phyloP scores from a whole-genome alignment of 768 basidiomycete species.

The Leccinum boreale region DNA sequence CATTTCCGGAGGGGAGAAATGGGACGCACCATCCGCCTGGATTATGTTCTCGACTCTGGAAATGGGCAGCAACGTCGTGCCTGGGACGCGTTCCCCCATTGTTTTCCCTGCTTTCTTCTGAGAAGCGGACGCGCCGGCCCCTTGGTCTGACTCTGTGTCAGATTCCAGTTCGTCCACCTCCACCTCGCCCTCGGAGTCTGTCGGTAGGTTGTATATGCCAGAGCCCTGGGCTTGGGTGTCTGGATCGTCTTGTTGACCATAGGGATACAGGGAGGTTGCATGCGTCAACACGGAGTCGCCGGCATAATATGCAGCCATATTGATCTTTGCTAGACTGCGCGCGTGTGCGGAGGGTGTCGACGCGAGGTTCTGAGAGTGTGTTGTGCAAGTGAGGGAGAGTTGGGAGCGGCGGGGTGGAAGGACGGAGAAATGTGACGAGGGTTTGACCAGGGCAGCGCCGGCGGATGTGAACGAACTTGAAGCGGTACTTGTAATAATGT shows the following conservation, averaged over 20 bases:
- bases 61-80: slow-evolving; percentile 65
- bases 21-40: slow-evolving; percentile 65
- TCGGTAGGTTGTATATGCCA: slow-evolving; percentile 32
- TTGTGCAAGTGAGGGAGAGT: slow-evolving; percentile 2
- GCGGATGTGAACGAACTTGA: slow-evolving; percentile 25
- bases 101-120: slow-evolving; percentile 30
- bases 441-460: slow-evolving; percentile 21
- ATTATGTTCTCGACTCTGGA: slow-evolving; percentile 72
- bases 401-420: background rate
- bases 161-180: slow-evolving; percentile 35
- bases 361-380: slow-evolving; percentile 2
- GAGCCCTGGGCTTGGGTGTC: slow-evolving; percentile 22
- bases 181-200: slow-evolving; percentile 33
- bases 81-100: slow-evolving; percentile 48
- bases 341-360: slow-evolving; percentile 6
- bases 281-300: slow-evolving; percentile 29
- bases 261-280: slow-evolving; percentile 32
- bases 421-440: slow-evolving; percentile 12
- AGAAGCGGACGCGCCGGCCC: slow-evolving; percentile 20
- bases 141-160: slow-evolving; percentile 31
- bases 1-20: slow-evolving; percentile 6
- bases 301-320: slow-evolving; percentile 32
- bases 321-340: slow-evolving; percentile 6
- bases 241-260: slow-evolving; percentile 25
- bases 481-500: slow-evolving; percentile 8